A percentile compares a stretch with the other conserved stretches of the same genome.
phyloP scores from a whole-genome alignment of 192 early-diverging fungal genomes.

The Ambispora gerdemannii region DNA sequence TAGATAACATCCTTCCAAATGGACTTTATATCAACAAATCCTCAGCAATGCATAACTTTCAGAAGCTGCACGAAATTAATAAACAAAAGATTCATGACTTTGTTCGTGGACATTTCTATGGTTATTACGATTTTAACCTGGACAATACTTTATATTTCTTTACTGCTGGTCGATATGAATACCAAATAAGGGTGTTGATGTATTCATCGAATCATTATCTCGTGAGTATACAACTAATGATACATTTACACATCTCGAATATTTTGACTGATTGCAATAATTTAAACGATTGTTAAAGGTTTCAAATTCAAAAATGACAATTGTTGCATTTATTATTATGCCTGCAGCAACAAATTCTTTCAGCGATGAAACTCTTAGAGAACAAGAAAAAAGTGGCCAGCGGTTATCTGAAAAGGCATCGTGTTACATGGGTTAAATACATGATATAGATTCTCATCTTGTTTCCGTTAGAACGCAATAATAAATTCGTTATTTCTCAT shows the following conservation, averaged over 20 bases:
- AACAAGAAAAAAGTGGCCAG: constrained; percentile 79
- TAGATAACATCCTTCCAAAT: constrained; percentile 93
- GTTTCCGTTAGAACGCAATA: constrained; percentile 3
- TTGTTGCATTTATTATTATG: constrained; percentile 96
- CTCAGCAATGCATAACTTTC: constrained; percentile 95
- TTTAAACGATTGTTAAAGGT: constrained; percentile 85
- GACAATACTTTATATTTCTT: constrained; percentile 97
- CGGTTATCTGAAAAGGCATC: constrained; percentile 88
- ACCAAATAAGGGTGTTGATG: constrained; percentile 96
- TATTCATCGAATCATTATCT: constrained; percentile 89
- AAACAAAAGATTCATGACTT: constrained; percentile 97
- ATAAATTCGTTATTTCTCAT: constrained; percentile 58
- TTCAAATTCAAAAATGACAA: constrained; percentile 77
- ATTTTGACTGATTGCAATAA: constrained; percentile 47
- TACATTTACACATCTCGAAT: no score
- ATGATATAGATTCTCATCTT: neutral
- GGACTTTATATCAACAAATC: constrained; percentile 96
- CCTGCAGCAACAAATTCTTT: constrained; percentile 88
- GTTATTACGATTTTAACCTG: constrained; percentile 93
- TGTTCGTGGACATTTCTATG: constrained; percentile 96
- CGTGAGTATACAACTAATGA: constrained; percentile 72
- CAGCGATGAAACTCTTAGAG: constrained; percentile 93
- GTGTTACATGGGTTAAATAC: constrained; percentile 36
- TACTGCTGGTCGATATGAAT: constrained; percentile 95
- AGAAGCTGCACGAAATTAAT: constrained; percentile 88